Conservation (phyloP, 139 green algal species). For the Tetradesmus lagerheimii region DNA sequence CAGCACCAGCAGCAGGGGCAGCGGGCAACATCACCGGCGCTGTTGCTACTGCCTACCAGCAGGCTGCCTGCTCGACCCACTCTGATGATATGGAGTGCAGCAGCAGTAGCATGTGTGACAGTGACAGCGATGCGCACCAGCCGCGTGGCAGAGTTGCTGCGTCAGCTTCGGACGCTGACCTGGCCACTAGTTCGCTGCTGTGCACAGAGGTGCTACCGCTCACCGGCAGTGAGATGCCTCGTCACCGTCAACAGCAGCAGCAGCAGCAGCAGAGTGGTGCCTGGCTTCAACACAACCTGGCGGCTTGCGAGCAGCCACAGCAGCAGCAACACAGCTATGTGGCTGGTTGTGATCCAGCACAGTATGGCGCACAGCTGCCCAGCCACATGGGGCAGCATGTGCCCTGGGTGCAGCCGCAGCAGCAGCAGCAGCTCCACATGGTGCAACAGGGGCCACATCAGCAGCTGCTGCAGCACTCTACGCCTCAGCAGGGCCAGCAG, state of each 20-base stretch:
- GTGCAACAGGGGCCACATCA: neutral
- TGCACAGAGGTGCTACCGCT: slow-evolving; percentile 15
- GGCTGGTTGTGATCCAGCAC: neutral
- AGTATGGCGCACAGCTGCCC: neutral
- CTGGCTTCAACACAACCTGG: neutral
- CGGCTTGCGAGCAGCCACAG: neutral
- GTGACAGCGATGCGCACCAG: neutral
- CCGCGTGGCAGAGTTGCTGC: neutral
- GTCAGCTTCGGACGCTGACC: neutral
- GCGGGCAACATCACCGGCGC: neutral
- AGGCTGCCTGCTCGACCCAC: neutral
- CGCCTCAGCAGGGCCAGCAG: neutral
- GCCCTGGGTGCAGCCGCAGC: neutral
- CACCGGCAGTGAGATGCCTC: neutral
- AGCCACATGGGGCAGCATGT: neutral
- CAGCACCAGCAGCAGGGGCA: neutral
- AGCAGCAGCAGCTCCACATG: neutral
- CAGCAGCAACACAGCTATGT: neutral
- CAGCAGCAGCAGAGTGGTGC: slow-evolving; percentile 15
- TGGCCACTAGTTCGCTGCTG: slow-evolving; percentile 1
- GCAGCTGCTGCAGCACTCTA: neutral
- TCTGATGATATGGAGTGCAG: slow-evolving; percentile 43
- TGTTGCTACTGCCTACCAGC: neutral
- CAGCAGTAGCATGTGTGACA: slow-evolving; percentile 12
- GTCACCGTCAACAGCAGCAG: neutral